These are phyloP conservation scores for Juglanconis oblonga DNA, from an alignment of 2,329 filamentous ascomycete species.

Conservation along the genomic window DNA sequence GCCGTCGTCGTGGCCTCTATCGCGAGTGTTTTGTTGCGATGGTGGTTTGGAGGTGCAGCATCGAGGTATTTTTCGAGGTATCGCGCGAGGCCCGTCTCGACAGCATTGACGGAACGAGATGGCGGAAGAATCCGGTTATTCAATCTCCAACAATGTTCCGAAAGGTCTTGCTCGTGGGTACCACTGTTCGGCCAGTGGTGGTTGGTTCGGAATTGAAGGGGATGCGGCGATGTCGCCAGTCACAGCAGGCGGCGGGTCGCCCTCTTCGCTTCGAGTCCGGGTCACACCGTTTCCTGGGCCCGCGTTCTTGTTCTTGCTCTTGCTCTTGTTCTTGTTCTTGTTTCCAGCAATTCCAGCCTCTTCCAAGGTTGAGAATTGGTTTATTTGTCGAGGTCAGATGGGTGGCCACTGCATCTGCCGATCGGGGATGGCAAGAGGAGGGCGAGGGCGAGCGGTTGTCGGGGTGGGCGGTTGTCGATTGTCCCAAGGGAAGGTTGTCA, in stretches of 20 bases:
- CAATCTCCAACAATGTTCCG: background rate
- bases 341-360: no score
- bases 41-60: background rate
- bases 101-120: constrained; percentile 3
- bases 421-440: no score
- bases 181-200: no score
- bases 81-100: background rate
- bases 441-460: no score
- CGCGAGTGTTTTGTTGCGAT: background rate
- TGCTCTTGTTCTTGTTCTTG: no score
- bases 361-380: no score
- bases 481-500: no score
- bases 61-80: background rate
- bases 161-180: background rate
- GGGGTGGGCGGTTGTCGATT: no score
- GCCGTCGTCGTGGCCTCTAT: background rate
- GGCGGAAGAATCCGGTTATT: background rate
- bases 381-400: no score
- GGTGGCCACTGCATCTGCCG: no score
- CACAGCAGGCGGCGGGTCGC: background rate
- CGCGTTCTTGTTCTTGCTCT: background rate
- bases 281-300: background rate
- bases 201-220: background rate
- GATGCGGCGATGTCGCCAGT: background rate
- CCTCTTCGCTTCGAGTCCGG: background rate